phyloP scores from a whole-genome alignment of 768 basidiomycete genomes.

The Mrakia hoshinonis region DNA sequence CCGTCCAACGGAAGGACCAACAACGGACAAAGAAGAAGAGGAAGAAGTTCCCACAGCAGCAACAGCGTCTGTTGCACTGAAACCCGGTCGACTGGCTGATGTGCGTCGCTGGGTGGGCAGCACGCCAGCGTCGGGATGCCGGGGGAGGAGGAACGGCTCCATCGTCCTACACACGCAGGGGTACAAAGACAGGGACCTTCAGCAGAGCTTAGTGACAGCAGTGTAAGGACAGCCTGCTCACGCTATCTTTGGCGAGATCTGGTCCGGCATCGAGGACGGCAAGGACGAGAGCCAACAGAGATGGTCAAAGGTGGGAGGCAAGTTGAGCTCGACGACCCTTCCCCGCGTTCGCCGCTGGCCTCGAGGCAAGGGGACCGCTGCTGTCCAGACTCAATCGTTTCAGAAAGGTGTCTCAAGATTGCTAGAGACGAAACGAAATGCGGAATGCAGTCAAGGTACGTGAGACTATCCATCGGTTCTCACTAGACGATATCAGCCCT shows the following conservation, averaged over 20 bases:
- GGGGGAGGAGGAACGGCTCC: slow-evolving; percentile 9
- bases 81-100: neutral
- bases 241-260: neutral
- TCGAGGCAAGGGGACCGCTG: too few species aligned
- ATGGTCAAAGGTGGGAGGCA: too few species aligned
- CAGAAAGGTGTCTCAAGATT: too few species aligned
- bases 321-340: too few species aligned
- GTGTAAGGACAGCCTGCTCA: too few species aligned
- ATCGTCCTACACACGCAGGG: neutral
- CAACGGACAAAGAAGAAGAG: neutral
- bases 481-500: too few species aligned
- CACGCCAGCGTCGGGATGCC: neutral
- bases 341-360: too few species aligned
- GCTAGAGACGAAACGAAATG: too few species aligned
- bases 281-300: neutral
- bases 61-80: neutral
- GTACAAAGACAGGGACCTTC: neutral
- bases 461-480: too few species aligned
- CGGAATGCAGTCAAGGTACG: too few species aligned
- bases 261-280: neutral
- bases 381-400: too few species aligned
- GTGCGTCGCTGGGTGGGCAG: neutral
- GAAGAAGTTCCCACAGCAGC: neutral
- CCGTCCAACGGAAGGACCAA: neutral
- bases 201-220: too few species aligned